Evolutionary conservation across 1,284 basidiomycete species (phyloP), one percentile per base, ranked within the genome.

Genomic region (Ganoderma resinaceum): DNA sequence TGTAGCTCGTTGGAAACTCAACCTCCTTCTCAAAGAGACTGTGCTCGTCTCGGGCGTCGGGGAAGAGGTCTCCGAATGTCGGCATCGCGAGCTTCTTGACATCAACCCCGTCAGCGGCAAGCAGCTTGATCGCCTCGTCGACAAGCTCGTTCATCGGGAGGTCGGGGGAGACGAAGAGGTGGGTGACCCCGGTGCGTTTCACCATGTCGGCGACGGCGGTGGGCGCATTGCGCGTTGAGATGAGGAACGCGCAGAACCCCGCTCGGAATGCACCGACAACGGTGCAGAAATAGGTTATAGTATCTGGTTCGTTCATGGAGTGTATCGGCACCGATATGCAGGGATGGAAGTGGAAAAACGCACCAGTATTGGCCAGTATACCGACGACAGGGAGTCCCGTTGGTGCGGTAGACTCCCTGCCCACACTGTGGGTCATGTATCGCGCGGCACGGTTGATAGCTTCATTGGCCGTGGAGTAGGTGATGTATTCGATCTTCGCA

Each of bases 191-290:
- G 5, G 77, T 79, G 62, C 78, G 76, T 31, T 70, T 66, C 29
- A 83, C 69, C 37, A 84, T 75, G 70, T 84, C 76, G 2, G 76
- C 78, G 3, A 83, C 70, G 0, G 79, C 82, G 1, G 73, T 67
- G 20, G 78, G 67, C 0, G 80, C 81, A 68, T 84, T 84, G 38
- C 82, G 77, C 3, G 80, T 78, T 1, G 83, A 84, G 23, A 84
- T 76, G 0, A 79, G 76, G 70, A 84, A 84, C 4, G 73, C 69
- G 0, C 67, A 67, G 69, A 72, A 78, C 1, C 80, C 81, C 3
- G 77, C 74, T 31, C 70, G 74, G 57, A 76, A 63, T 18, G 81
- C 74, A 23, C 79, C 80, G 26, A 74, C 52, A 16, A 77, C 67
- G 20, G 76, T 65, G 16, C 75, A 72, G 40, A 76, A 76, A 68